These are phyloP conservation scores for Calamus simplicifolius DNA, from an alignment of 176 grass and related monocot genomes.

Conservation along the genomic window DNA sequence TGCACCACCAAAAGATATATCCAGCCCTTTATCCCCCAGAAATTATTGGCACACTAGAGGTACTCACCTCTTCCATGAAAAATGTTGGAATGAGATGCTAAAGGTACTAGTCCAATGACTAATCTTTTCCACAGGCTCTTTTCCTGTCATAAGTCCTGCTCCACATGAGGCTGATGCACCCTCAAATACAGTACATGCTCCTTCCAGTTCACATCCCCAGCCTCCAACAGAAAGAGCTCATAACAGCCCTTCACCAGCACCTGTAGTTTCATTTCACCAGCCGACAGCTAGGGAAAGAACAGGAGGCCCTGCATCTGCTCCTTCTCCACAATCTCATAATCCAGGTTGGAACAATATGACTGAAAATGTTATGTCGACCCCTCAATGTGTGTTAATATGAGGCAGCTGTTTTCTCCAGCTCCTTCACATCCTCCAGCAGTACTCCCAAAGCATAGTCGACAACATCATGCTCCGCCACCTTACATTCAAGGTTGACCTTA, in stretches of 20 bases:
- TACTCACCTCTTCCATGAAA: slow-evolving; percentile 15
- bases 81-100: background rate
- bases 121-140: slow-evolving; percentile 39
- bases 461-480: slow-evolving; percentile 18
- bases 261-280: slow-evolving; percentile 31
- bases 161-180: slow-evolving; percentile 35
- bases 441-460: slow-evolving; percentile 19
- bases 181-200: slow-evolving; percentile 28
- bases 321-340: slow-evolving; percentile 25
- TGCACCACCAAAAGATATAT: slow-evolving; percentile 33
- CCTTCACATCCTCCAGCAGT: slow-evolving; percentile 29
- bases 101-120: background rate
- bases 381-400: slow-evolving; percentile 13
- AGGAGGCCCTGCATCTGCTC: slow-evolving; percentile 41
- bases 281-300: slow-evolving; percentile 21
- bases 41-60: slow-evolving; percentile 42
- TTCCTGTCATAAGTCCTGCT: slow-evolving; percentile 54
- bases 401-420: slow-evolving; percentile 26
- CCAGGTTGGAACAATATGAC: slow-evolving; percentile 36
- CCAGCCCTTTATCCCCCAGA: slow-evolving; percentile 22
- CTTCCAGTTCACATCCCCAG: slow-evolving; percentile 27
- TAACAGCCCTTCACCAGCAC: slow-evolving; percentile 41
- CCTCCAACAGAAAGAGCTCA: slow-evolving; percentile 16
- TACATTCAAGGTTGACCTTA: slow-evolving; percentile 15
- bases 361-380: background rate